These are phyloP conservation scores for Elongisporangium anandrum DNA, from an alignment of 352 stramenopile genomes.

Conservation along the genomic window DNA sequence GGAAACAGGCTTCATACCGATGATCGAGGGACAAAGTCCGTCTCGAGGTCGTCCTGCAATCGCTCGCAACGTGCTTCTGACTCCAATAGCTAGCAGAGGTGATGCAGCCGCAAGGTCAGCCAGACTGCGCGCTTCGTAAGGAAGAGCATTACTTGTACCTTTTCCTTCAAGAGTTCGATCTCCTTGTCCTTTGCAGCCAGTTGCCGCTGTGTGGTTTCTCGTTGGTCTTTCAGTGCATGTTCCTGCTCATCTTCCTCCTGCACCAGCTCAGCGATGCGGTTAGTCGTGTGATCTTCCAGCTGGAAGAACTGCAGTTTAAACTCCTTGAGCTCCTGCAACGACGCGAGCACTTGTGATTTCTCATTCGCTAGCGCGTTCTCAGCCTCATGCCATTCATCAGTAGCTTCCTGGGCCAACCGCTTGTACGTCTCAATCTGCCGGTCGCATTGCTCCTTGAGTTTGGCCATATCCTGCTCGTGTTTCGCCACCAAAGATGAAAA, in stretches of 20 bases:
- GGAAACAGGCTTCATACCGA: constrained; percentile 19
- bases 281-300: constrained; percentile 50
- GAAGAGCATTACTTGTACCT: constrained; percentile 12
- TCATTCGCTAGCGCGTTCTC: constrained; percentile 50
- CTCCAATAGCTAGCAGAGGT: constrained; percentile 18
- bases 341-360: constrained; percentile 48
- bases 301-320: constrained; percentile 68
- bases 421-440: constrained; percentile 64
- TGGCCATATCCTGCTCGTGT: constrained; percentile 35
- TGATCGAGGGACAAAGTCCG: constrained; percentile 47
- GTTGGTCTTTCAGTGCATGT: constrained; percentile 19
- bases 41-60: constrained; percentile 41
- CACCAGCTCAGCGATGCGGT: constrained; percentile 61
- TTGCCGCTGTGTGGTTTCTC: constrained; percentile 13
- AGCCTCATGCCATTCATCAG: constrained; percentile 69
- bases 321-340: constrained; percentile 65
- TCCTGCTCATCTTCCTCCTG: constrained; percentile 54
- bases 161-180: constrained; percentile 24
- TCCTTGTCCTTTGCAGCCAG: constrained; percentile 24
- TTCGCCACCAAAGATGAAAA: constrained; percentile 32
- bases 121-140: constrained; percentile 1
- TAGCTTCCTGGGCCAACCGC: constrained; percentile 45
- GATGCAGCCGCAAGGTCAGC: constrained; percentile 1
- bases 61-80: constrained; percentile 23
- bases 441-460: constrained; percentile 48